phyloP scores from a whole-genome alignment of 2,329 filamentous ascomycete genomes.

The Colletotrichum eremochloae region DNA sequence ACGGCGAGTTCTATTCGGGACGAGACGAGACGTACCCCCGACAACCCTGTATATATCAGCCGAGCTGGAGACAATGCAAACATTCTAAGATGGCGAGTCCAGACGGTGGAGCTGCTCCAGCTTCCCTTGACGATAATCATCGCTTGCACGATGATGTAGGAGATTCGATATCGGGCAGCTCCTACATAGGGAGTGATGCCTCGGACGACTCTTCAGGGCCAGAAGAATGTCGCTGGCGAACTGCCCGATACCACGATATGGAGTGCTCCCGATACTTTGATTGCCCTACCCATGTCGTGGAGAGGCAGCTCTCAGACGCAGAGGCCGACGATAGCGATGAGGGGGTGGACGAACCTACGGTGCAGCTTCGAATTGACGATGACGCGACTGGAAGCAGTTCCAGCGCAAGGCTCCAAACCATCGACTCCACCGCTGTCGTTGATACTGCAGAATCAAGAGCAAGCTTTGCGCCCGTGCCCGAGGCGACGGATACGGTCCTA shows the following conservation, averaged over 20 bases:
- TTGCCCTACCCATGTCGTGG: constrained; percentile 61
- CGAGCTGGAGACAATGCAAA: constrained; percentile 42
- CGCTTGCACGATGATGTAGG: constrained; percentile 41
- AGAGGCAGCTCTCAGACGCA: constrained; percentile 54
- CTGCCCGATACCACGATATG: constrained; percentile 54
- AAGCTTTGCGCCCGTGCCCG: constrained; percentile 41
- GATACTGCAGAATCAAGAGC: constrained; percentile 26
- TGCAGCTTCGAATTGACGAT: constrained; percentile 18
- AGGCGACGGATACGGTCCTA: constrained; percentile 30
- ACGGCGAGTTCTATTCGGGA: constrained; percentile 8
- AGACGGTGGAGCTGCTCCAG: constrained; percentile 46
- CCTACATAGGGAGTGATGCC: constrained; percentile 55
- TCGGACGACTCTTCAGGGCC: constrained; percentile 39
- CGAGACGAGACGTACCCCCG: background rate
- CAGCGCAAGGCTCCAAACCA: constrained; percentile 2
- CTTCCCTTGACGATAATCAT: constrained; percentile 43
- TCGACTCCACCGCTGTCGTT: background rate
- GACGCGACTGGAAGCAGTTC: constrained; percentile 9
- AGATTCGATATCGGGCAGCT: constrained; percentile 51
- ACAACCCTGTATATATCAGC: constrained; percentile 1
- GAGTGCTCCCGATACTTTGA: constrained; percentile 64
- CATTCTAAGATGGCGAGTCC: constrained; percentile 52
- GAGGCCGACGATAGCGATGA: constrained; percentile 41
- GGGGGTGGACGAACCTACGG: constrained; percentile 19
- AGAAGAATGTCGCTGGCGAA: constrained; percentile 55